phyloP scores from a whole-genome alignment of 2,329 filamentous ascomycete genomes.

The Monosporascus sp. region DNA sequence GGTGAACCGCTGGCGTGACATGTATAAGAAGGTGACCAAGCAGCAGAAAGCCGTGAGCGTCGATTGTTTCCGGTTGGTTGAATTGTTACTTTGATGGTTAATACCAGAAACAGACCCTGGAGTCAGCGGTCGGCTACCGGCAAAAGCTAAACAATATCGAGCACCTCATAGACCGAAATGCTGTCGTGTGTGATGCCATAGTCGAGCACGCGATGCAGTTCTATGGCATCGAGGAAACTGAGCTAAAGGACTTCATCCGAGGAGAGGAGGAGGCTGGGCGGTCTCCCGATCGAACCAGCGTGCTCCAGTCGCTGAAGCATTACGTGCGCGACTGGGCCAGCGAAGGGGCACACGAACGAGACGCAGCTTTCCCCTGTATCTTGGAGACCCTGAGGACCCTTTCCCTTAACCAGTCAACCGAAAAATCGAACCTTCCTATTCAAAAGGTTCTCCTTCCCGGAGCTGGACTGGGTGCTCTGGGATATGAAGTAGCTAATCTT shows the following conservation, averaged over 20 bases:
- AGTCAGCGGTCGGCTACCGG: constrained; percentile 51
- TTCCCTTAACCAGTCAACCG: constrained; percentile 20
- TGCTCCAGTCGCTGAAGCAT: constrained; percentile 51
- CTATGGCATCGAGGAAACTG: constrained; percentile 37
- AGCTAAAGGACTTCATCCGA: constrained; percentile 39
- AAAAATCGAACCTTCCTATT: neutral
- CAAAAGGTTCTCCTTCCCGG: constrained; percentile 45
- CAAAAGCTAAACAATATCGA: constrained; percentile 44
- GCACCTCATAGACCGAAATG: constrained; percentile 37
- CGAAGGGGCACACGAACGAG: constrained; percentile 40
- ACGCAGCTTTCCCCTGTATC: constrained; percentile 35
- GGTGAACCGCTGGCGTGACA: constrained; percentile 26
- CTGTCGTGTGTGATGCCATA: constrained; percentile 39
- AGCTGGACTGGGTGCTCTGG: constrained; percentile 46
- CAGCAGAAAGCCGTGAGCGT: constrained; percentile 26
- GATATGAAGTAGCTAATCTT: constrained; percentile 42
- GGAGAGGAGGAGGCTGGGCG: constrained; percentile 31
- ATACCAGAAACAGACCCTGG: constrained; percentile 35
- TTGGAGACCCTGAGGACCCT: constrained; percentile 25
- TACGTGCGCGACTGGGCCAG: constrained; percentile 52
- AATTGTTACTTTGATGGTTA: neutral
- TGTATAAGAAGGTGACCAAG: constrained; percentile 31
- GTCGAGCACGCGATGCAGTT: constrained; percentile 38
- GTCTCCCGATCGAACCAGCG: constrained; percentile 39
- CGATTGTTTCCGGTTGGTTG: neutral